phyloP scores from a whole-genome alignment of 2,329 filamentous ascomycete genomes.

The Tolypocladium ophioglossoides region DNA sequence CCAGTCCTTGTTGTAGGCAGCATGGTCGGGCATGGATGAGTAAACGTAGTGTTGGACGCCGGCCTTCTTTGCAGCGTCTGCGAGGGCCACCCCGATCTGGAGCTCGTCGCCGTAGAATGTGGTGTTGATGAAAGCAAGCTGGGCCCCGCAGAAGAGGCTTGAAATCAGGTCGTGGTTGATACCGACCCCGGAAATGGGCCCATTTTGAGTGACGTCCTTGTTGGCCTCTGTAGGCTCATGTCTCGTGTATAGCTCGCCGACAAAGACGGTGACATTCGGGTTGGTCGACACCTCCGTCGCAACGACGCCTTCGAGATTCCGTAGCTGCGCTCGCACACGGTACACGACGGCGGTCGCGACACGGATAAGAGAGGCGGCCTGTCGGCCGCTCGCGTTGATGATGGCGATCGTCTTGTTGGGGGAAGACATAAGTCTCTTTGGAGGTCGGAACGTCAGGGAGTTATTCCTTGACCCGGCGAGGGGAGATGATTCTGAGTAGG shows the following conservation, averaged over 20 bases:
- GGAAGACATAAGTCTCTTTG: conserved; percentile 47
- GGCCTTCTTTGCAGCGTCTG: conserved; percentile 77
- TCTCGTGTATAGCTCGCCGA: conserved; percentile 52
- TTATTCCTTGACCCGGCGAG: conserved; percentile 45
- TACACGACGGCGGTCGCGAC: conserved; percentile 91
- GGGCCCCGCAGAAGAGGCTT: conserved; percentile 70
- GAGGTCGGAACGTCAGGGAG: conserved; percentile 48
- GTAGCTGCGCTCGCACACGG: conserved; percentile 82
- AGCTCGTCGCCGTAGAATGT: conserved; percentile 95
- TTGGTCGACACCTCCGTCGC: conserved; percentile 75
- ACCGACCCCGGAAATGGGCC: conserved; percentile 48
- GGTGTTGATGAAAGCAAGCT: conserved; percentile 95
- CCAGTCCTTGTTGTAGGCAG: conserved; percentile 65
- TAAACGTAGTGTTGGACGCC: conserved; percentile 89
- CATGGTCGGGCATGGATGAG: conserved; percentile 94
- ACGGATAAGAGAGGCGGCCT: conserved; percentile 89
- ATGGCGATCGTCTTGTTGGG: conserved; percentile 78
- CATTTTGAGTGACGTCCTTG: conserved; percentile 59
- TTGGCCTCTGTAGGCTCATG: conserved; percentile 38
- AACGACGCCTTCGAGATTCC: conserved; percentile 77
- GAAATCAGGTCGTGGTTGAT: conserved; percentile 65
- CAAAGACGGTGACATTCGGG: conserved; percentile 60
- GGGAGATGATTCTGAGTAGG: conserved; percentile 49
- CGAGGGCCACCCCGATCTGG: conserved; percentile 76
- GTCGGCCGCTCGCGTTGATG: conserved; percentile 91